A percentile compares a stretch with the other conserved stretches of the same genome.
Evolutionary conservation across 495 filamentous ascomycete species (phyloP).

Genomic region (Penicillium flavigenum): DNA sequence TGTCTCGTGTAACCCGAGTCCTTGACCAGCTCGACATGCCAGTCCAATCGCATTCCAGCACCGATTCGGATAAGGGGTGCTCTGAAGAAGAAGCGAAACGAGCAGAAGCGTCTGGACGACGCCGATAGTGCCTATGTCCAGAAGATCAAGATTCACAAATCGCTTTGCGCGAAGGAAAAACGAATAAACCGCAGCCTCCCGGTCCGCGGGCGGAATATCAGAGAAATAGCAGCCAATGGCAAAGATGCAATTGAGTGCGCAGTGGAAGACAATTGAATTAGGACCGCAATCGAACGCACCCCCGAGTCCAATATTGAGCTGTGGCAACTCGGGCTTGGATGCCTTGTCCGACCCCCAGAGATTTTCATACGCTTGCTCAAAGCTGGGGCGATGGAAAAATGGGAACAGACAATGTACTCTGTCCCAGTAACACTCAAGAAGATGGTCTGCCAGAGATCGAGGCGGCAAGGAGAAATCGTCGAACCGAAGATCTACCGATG

Average conservation of each 20-base stretch:
- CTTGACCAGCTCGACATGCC: conserved; percentile 47
- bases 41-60: conserved; percentile 52
- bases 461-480: conserved; percentile 41
- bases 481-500: conserved; percentile 22
- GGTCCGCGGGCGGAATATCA: conserved; percentile 37
- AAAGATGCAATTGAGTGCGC: conserved; percentile 47
- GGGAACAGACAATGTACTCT: conserved; percentile 45
- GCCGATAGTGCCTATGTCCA: conserved; percentile 44
- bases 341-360: conserved; percentile 38
- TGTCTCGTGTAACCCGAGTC: conserved; percentile 48
- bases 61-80: conserved; percentile 43
- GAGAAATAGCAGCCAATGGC: conserved; percentile 47
- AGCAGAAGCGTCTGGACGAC: conserved; percentile 49
- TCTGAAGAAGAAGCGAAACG: conserved; percentile 44
- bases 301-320: conserved; percentile 43
- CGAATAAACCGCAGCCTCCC: conserved; percentile 35
- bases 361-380: conserved; percentile 43
- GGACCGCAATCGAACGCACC: conserved; percentile 38
- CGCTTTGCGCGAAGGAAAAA: conserved; percentile 48
- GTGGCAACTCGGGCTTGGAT: conserved; percentile 18
- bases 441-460: conserved; percentile 44
- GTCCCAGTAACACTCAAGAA: conserved; percentile 43
- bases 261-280: conserved; percentile 45
- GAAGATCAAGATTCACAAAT: conserved; percentile 45
- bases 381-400: conserved; percentile 46